Percentiles rank a stretch among this genome's conserved stretches.
Evolutionary conservation across 176 grass and related monocot species (phyloP).

Genomic region (Aegilops longissima): DNA sequence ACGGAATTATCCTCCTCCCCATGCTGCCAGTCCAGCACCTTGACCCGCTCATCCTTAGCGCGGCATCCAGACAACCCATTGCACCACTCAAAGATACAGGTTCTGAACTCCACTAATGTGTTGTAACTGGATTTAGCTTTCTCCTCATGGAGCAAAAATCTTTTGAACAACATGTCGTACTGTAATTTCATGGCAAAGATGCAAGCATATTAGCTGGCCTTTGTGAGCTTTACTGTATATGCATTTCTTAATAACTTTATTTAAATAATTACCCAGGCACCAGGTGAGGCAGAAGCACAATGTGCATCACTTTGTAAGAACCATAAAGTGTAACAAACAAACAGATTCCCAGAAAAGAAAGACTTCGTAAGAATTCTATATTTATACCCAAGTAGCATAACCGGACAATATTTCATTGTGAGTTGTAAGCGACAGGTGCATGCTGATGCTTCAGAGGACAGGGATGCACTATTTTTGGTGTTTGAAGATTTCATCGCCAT

Average conservation of each 20-base stretch:
- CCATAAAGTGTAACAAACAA: slow-evolving; percentile 9
- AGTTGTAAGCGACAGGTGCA: slow-evolving; percentile 45
- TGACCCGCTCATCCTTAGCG: no score
- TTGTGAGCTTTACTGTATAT: not conserved
- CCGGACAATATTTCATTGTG: no score
- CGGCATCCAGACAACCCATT: no score
- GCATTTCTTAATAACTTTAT: slow-evolving; percentile 23
- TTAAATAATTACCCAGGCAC: slow-evolving; percentile 56
- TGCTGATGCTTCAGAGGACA: slow-evolving; percentile 91
- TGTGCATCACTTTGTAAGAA: slow-evolving; percentile 87
- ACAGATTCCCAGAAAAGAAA: no score
- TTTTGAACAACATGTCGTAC: not conserved
- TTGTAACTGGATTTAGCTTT: not conserved
- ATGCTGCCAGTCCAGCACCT: no score
- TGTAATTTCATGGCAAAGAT: slow-evolving; percentile 15
- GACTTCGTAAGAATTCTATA: no score
- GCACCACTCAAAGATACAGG: no score
- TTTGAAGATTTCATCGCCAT: slow-evolving; percentile 78
- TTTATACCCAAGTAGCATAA: no score
- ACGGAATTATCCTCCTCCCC: no score
- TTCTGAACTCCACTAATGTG: no score
- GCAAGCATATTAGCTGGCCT: not conserved
- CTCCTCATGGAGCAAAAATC: not conserved
- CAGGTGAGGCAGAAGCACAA: slow-evolving; percentile 82
- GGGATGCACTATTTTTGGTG: slow-evolving; percentile 75